Conservation (phyloP, 1,139 yeast genomes). For the Blastobotrys ciferrii region DNA sequence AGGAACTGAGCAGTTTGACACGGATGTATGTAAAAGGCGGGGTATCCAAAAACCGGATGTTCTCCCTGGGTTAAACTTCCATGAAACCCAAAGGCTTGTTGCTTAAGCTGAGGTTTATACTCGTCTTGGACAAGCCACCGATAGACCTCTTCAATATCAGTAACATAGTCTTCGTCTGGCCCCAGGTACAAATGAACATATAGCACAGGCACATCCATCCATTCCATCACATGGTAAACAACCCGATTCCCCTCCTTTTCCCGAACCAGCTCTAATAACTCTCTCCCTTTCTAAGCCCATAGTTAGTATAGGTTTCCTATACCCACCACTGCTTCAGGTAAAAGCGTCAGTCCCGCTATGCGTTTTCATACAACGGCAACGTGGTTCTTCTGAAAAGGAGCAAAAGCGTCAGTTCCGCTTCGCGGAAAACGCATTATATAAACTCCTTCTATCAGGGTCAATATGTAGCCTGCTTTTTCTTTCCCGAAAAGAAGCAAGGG, state of each 20-base stretch:
- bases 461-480: too few relatives aligned
- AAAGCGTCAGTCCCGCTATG: too few relatives aligned
- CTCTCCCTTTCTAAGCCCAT: conserved; percentile 3
- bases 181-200: conserved; percentile 28
- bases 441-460: too few relatives aligned
- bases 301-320: not conserved
- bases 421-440: too few relatives aligned
- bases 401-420: too few relatives aligned
- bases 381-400: too few relatives aligned
- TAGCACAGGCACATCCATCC: conserved; percentile 36
- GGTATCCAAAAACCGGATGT: conserved; percentile 36
- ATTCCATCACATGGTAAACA: conserved; percentile 29
- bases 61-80: conserved; percentile 34
- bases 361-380: too few relatives aligned
- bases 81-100: not conserved
- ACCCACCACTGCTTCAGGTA: too few relatives aligned
- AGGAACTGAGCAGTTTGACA: conserved; percentile 36
- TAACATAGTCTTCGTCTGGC: conserved; percentile 20
- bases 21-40: conserved; percentile 40
- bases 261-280: conserved; percentile 13
- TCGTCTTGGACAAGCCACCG: conserved; percentile 19
- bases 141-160: conserved; percentile 22
- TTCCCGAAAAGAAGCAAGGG: too few relatives aligned
- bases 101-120: conserved; percentile 9
- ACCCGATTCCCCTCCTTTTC: conserved; percentile 8